Evolutionary conservation across 768 basidiomycete species (phyloP).

Genomic region (Thelephora aurantiotincta): DNA sequence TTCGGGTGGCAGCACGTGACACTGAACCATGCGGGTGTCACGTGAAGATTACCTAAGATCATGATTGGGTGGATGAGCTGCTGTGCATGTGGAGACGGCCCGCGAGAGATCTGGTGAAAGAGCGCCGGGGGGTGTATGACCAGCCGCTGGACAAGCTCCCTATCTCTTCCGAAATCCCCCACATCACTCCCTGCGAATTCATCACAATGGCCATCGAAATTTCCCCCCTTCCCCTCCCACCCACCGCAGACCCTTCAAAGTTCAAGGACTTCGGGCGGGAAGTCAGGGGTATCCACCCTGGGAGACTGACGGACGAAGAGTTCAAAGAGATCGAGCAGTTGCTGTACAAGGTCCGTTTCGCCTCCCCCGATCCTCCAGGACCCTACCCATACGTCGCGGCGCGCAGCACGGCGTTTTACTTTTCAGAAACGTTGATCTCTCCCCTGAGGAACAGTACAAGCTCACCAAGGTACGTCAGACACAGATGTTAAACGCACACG

Average conservation of each 20-base stretch:
- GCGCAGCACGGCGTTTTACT: slow-evolving; percentile 56
- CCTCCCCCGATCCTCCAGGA: not conserved
- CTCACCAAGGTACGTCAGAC: slow-evolving; percentile 55
- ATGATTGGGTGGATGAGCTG: too few relatives aligned
- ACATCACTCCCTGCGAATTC: slow-evolving; percentile 4
- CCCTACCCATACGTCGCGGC: not conserved
- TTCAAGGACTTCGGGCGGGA: slow-evolving; percentile 64
- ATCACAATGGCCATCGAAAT: slow-evolving; percentile 52
- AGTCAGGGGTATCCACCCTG: slow-evolving; percentile 63
- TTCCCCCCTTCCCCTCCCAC: slow-evolving; percentile 51
- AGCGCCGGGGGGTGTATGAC: not conserved
- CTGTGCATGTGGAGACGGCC: not conserved
- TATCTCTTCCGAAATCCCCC: not conserved
- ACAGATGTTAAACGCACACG: not conserved
- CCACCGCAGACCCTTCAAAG: slow-evolving; percentile 52
- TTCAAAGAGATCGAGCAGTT: slow-evolving; percentile 56
- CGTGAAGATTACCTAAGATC: slow-evolving; percentile 1
- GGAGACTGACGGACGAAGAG: slow-evolving; percentile 39
- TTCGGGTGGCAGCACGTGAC: not conserved
- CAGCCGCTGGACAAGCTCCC: not conserved
- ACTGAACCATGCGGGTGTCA: too few relatives aligned
- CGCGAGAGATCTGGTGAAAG: not conserved
- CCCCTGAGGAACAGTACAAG: slow-evolving; percentile 74
- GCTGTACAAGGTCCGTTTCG: slow-evolving; percentile 53
- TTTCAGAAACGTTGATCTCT: slow-evolving; percentile 53